Conservation (phyloP, 2,329 filamentous ascomycete species). For the Aureobasidium namibiae region DNA sequence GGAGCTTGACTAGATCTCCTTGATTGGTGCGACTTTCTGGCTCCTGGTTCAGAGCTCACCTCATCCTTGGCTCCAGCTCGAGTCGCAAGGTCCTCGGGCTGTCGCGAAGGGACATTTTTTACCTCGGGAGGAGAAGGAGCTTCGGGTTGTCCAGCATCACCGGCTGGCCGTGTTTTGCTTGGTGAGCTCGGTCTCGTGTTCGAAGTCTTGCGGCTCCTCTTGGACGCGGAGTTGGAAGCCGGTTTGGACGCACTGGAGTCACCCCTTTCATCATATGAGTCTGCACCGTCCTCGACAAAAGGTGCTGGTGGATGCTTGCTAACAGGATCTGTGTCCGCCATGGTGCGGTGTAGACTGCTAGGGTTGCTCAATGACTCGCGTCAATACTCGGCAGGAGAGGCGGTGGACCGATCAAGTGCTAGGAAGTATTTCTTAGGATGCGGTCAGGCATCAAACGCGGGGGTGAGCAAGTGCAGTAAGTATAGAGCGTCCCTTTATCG, state of each 20-base stretch:
- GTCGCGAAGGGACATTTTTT: neutral
- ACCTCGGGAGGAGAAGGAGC: neutral
- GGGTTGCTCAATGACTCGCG: neutral
- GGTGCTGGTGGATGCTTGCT: neutral
- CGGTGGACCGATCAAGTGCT: slow-evolving; percentile 4
- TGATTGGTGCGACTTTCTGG: neutral
- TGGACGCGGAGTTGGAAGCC: slow-evolving; percentile 3
- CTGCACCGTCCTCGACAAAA: neutral
- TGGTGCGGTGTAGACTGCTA: neutral
- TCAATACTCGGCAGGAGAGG: neutral
- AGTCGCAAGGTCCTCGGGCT: neutral
- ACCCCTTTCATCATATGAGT: neutral
- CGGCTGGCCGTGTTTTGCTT: neutral
- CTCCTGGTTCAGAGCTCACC: neutral
- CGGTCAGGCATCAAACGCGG: slow-evolving; percentile 10
- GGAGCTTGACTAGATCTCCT: neutral
- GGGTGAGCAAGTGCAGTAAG: neutral
- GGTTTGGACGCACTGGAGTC: neutral
- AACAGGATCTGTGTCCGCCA: neutral
- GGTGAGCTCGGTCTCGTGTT: neutral
- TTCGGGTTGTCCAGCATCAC: neutral
- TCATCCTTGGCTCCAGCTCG: neutral
- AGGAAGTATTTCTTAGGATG: neutral
- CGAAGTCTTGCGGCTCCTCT: neutral
- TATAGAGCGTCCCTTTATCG: neutral